These are phyloP conservation scores for Blastobotrys malaysiensis DNA, from an alignment of 1,139 yeast species.

Conservation along the genomic window DNA sequence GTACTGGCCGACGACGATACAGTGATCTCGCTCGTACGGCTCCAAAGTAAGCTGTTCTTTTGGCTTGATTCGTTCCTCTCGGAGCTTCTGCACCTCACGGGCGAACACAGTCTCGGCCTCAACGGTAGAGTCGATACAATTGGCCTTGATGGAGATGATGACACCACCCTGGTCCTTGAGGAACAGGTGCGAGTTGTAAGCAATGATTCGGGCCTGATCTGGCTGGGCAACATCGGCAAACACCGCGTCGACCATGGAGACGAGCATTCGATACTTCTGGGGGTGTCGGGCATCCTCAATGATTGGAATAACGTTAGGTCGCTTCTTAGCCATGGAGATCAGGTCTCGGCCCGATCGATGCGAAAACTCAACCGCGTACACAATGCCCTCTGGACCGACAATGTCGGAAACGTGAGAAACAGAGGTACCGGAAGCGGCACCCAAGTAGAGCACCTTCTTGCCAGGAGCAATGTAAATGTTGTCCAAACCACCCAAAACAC, in stretches of 20 bases:
- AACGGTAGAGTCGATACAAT: constrained; percentile 99
- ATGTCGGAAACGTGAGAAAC: constrained; percentile 97
- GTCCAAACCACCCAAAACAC: constrained; percentile 99
- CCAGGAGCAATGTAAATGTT: constrained; percentile 98
- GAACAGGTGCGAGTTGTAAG: constrained; percentile 95
- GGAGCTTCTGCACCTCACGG: constrained; percentile 96
- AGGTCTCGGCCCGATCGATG: constrained; percentile 99
- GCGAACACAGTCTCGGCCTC: constrained; percentile 99
- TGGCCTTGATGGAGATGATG: constrained; percentile 96
- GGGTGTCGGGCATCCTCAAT: constrained; percentile 99
- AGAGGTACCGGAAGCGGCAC: constrained; percentile 99
- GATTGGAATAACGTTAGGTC: constrained; percentile 98
- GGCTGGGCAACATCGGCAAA: constrained; percentile 99
- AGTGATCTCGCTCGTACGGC: constrained; percentile 99
- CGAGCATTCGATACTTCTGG: constrained; percentile 97
- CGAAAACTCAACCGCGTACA: constrained; percentile 97
- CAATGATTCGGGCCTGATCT: constrained; percentile 99
- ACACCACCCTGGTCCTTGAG: constrained; percentile 98
- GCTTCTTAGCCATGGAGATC: constrained; percentile 99
- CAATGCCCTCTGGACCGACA: constrained; percentile 98
- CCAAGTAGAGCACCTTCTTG: constrained; percentile 91
- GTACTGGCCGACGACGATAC: constrained; percentile 96
- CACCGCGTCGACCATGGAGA: constrained; percentile 97
- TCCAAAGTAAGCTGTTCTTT: constrained; percentile 97
- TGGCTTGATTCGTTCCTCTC: constrained; percentile 98